A percentile compares a stretch with the other conserved stretches of the same genome.
Conservation (phyloP, 2,329 filamentous ascomycete genomes). For the Periglandula ipomoeae region DNA sequence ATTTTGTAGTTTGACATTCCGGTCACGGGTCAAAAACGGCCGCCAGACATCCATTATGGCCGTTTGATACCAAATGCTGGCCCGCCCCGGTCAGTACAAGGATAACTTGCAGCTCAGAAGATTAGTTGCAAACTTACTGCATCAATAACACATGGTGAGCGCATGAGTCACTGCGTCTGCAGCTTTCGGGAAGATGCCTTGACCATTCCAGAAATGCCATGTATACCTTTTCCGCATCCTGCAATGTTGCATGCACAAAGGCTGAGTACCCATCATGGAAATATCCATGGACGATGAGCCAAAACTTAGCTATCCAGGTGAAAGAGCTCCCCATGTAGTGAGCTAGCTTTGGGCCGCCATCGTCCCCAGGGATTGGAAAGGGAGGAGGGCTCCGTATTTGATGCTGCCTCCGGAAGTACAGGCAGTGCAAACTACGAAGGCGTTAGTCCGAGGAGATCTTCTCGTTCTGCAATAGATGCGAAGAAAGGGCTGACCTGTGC, state of each 20-base stretch:
- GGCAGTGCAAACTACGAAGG: neutral
- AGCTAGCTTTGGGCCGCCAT: neutral
- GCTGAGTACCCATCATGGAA: neutral
- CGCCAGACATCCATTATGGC: neutral
- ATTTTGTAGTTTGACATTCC: neutral
- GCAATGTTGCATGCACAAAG: neutral
- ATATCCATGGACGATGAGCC: neutral
- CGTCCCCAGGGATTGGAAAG: neutral
- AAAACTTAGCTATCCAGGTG: neutral
- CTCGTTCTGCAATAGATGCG: neutral
- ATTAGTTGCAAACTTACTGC: neutral
- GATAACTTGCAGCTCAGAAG: neutral
- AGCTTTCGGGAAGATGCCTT: neutral
- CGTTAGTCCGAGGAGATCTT: neutral
- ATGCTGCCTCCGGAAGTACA: neutral
- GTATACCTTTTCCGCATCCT: neutral
- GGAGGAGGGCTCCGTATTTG: neutral
- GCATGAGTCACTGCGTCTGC: neutral
- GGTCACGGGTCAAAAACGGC: neutral
- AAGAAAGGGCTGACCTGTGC: neutral
- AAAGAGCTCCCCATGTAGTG: neutral
- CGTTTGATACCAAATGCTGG: slow-evolving; percentile 1
- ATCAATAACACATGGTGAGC: neutral
- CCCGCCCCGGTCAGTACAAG: neutral
- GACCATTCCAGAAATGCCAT: neutral